Evolutionary conservation across 768 basidiomycete species (phyloP).

Genomic region (Fomitopsis serialis): DNA sequence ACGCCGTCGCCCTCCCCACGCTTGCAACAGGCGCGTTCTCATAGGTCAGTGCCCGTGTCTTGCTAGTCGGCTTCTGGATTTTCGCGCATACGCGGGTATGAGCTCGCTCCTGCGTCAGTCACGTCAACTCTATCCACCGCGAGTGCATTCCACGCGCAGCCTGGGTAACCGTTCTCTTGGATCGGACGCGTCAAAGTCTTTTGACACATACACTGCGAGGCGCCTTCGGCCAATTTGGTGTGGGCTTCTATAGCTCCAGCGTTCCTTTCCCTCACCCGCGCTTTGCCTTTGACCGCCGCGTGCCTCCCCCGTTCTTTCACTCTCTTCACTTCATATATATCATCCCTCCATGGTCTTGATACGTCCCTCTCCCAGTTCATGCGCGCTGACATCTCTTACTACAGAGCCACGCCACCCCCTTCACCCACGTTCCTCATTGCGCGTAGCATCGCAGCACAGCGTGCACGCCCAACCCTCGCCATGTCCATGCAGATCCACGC

Average conservation of each 20-base stretch:
- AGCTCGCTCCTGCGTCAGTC: background rate
- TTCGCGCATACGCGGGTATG: background rate
- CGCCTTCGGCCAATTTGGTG: background rate
- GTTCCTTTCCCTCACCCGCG: background rate
- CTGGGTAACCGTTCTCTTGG: background rate
- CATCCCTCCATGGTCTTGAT: background rate
- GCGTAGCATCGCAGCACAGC: constrained; percentile 19
- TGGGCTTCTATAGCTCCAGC: background rate
- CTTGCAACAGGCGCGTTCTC: constrained; percentile 13
- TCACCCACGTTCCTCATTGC: constrained; percentile 12
- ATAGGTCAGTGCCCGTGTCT: constrained; percentile 17
- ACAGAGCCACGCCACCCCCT: constrained; percentile 13
- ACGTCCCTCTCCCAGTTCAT: constrained; percentile 2
- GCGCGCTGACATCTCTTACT: background rate
- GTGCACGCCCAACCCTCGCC: constrained; percentile 29
- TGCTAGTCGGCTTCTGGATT: constrained; percentile 7
- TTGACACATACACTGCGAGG: constrained; percentile 2
- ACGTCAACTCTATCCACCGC: constrained; percentile 11
- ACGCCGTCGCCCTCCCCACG: constrained; percentile 18
- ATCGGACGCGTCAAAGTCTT: constrained; percentile 3
- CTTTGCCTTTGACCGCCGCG: background rate
- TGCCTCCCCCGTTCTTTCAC: background rate
- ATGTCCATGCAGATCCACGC: constrained; percentile 32
- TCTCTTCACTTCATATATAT: constrained; percentile 12
- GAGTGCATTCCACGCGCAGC: background rate